Conservation (phyloP, 805 yeast species). For the Blastobotrys terrestris region DNA sequence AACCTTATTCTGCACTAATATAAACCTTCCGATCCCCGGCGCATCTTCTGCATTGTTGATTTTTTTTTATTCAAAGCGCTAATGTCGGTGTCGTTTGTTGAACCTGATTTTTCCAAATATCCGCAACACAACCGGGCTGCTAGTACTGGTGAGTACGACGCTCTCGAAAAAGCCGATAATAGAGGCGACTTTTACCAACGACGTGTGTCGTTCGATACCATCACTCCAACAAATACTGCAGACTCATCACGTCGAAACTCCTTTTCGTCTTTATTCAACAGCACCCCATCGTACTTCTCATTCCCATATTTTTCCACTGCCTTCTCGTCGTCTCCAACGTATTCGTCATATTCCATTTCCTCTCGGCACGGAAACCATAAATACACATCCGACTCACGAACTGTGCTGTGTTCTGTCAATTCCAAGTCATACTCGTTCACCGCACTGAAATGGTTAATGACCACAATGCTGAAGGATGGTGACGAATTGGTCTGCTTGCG, state of each 20-base stretch:
- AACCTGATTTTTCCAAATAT: slow-evolving; percentile 17
- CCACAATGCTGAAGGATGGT: slow-evolving; percentile 16
- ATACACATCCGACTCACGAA: slow-evolving; percentile 11
- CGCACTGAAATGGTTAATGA: slow-evolving; percentile 18
- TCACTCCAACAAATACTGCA: slow-evolving; percentile 5
- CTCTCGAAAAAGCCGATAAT: neutral
- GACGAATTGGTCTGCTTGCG: slow-evolving; percentile 22
- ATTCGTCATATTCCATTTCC: slow-evolving; percentile 17
- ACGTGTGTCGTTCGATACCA: slow-evolving; percentile 20
- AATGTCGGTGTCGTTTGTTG: slow-evolving; percentile 19
- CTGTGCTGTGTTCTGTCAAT: slow-evolving; percentile 17
- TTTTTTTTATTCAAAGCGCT: neutral
- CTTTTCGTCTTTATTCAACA: neutral
- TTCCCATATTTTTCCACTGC: neutral
- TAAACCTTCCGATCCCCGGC: neutral
- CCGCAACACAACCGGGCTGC: slow-evolving; percentile 4
- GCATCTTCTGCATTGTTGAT: neutral
- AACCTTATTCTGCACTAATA: neutral
- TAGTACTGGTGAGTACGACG: neutral
- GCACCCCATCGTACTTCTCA: slow-evolving; percentile 2
- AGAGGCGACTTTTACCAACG: neutral
- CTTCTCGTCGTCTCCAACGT: slow-evolving; percentile 6
- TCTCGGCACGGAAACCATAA: slow-evolving; percentile 15
- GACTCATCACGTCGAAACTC: slow-evolving; percentile 1
- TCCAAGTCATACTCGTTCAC: slow-evolving; percentile 12